These are phyloP conservation scores for Candolleomyces aberdarensis DNA, from an alignment of 768 basidiomycete species.

Conservation along the genomic window DNA sequence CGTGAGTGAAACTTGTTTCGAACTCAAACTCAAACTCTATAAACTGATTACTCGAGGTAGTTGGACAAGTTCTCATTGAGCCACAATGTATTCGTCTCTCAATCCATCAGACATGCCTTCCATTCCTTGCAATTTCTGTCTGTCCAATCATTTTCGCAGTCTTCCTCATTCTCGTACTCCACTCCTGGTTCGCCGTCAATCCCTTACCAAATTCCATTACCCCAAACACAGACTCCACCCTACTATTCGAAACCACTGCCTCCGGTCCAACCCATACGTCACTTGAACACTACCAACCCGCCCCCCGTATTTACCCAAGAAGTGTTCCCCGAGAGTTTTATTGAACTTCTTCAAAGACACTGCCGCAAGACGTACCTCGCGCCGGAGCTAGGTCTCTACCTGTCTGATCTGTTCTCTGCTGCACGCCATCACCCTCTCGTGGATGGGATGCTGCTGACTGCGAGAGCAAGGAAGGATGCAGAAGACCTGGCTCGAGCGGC, in stretches of 20 bases:
- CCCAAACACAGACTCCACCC: constrained; percentile 25
- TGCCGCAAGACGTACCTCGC: constrained; percentile 43
- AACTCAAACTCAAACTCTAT: background rate
- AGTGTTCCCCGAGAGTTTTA: constrained; percentile 26
- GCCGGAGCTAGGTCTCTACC: constrained; percentile 55
- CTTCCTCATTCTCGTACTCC: constrained; percentile 23
- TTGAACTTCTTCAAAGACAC: constrained; percentile 26
- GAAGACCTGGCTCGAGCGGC: constrained; percentile 65
- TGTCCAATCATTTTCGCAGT: constrained; percentile 14
- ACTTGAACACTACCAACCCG: constrained; percentile 14
- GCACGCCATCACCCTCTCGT: constrained; percentile 67
- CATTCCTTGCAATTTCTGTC: constrained; percentile 27
- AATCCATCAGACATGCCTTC: constrained; percentile 36
- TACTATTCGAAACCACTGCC: constrained; percentile 27
- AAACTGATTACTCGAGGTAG: constrained; percentile 31
- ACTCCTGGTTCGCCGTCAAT: constrained; percentile 25
- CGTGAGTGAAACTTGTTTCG: constrained; percentile 40
- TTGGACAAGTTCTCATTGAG: constrained; percentile 82
- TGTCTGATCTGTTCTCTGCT: constrained; percentile 72
- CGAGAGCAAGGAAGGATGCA: constrained; percentile 57
- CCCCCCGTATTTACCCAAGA: constrained; percentile 7
- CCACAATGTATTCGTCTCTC: constrained; percentile 50
- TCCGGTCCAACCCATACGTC: constrained; percentile 17
- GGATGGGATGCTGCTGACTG: constrained; percentile 66
- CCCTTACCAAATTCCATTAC: constrained; percentile 20